Evolutionary conservation across 164 flowering plant genomes (phyloP).

Genomic region (Liquidambar formosana): DNA sequence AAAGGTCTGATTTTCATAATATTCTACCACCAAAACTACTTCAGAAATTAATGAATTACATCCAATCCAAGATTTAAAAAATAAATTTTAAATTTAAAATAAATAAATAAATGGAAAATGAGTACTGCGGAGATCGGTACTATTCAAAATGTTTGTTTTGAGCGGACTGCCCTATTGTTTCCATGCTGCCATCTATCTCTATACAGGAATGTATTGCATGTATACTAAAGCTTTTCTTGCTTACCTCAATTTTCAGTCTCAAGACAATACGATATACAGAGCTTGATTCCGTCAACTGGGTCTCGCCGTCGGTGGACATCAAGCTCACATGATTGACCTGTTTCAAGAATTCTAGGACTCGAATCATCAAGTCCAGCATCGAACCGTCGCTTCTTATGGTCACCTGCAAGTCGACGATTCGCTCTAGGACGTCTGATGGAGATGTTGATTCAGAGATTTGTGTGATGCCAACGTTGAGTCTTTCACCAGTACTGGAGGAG

Average conservation of each 20-base stretch:
- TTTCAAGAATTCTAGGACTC: slow-evolving; percentile 56
- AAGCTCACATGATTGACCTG: slow-evolving; percentile 35
- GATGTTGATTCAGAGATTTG: slow-evolving; percentile 33
- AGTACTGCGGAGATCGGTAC: no score
- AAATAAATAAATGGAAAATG: no score
- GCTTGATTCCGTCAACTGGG: slow-evolving; percentile 17
- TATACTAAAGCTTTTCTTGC: neutral
- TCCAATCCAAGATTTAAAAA: neutral
- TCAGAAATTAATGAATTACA: no score
- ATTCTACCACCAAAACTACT: no score
- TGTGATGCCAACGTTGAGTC: slow-evolving; percentile 30
- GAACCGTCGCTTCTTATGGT: slow-evolving; percentile 32
- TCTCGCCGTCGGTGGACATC: slow-evolving; percentile 47
- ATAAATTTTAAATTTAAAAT: neutral
- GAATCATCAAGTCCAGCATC: slow-evolving; percentile 34
- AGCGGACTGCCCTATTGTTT: no score
- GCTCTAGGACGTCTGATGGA: slow-evolving; percentile 30
- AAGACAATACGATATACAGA: slow-evolving; percentile 25
- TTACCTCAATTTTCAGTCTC: slow-evolving; percentile 49
- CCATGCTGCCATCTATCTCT: no score
- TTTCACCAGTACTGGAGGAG: slow-evolving; percentile 20
- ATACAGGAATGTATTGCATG: no score
- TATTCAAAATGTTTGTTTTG: no score
- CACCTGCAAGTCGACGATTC: slow-evolving; percentile 45
- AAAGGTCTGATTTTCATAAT: no score